These are phyloP conservation scores for Auriscalpium orientale DNA, from an alignment of 768 basidiomycete species.

Conservation along the genomic window DNA sequence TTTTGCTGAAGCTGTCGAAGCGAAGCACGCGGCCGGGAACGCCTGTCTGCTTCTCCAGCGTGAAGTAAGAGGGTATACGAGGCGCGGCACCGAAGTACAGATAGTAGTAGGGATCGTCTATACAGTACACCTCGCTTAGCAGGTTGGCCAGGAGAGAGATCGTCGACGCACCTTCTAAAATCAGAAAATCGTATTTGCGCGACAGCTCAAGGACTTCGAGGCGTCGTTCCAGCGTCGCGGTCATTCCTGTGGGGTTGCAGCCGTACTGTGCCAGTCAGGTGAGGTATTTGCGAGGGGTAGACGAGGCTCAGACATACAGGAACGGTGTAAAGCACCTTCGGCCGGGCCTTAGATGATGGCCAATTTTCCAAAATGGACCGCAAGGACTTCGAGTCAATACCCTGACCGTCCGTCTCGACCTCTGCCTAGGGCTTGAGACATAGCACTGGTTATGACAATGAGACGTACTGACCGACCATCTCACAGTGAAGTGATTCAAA, in stretches of 20 bases:
- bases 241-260: conserved; percentile 82
- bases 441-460: background rate
- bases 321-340: conserved; percentile 77
- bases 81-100: conserved; percentile 64
- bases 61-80: conserved; percentile 73
- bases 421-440: conserved; percentile 34
- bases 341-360: conserved; percentile 63
- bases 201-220: conserved; percentile 67
- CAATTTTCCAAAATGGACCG: conserved; percentile 63
- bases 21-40: conserved; percentile 72
- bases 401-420: conserved; percentile 68
- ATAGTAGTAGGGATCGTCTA: conserved; percentile 78
- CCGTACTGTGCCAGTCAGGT: conserved; percentile 46
- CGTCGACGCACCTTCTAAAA: conserved; percentile 66
- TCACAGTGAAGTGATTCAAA: conserved; percentile 50
- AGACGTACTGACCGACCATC: conserved; percentile 41
- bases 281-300: background rate
- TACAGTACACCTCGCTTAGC: background rate
- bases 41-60: conserved; percentile 60
- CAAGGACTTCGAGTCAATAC: conserved; percentile 54
- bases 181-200: conserved; percentile 66
- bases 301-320: conserved; percentile 35
- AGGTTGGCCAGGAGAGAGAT: too few relatives aligned
- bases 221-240: conserved; percentile 61
- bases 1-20: conserved; percentile 87